Conservation (phyloP, 1,284 basidiomycete species). For the Melanopsichium pennsylvanicum region DNA sequence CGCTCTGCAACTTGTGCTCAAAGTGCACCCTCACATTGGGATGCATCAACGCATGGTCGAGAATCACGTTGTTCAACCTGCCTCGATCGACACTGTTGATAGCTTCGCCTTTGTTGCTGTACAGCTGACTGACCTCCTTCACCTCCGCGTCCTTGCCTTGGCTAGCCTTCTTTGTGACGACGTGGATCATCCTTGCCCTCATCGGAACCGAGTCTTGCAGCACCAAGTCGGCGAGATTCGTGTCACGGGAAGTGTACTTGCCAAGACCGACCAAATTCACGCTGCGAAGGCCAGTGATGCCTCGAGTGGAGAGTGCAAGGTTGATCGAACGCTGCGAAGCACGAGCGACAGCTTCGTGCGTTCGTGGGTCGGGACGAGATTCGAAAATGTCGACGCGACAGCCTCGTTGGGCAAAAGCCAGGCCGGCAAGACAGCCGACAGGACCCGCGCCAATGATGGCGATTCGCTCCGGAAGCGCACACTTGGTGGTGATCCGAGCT, state of each 20-base stretch:
- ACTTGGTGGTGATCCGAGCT: constrained; percentile 11
- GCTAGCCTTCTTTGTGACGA: constrained; percentile 52
- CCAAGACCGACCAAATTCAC: constrained; percentile 67
- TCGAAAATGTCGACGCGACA: constrained; percentile 93
- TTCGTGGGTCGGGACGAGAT: constrained; percentile 73
- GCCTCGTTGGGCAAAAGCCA: constrained; percentile 84
- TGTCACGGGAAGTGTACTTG: constrained; percentile 2
- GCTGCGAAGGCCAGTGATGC: constrained; percentile 82
- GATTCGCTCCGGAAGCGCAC: constrained; percentile 48
- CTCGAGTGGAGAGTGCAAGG: constrained; percentile 91
- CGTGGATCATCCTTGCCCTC: constrained; percentile 94
- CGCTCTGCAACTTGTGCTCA: constrained; percentile 77
- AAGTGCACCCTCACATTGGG: constrained; percentile 78
- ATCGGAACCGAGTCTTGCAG: constrained; percentile 86
- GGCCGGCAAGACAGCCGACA: constrained; percentile 89
- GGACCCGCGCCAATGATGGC: constrained; percentile 83
- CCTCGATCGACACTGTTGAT: constrained; percentile 93
- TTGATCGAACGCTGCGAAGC: constrained; percentile 80
- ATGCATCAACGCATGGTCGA: constrained; percentile 74
- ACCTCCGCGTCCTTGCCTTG: constrained; percentile 29
- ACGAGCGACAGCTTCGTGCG: constrained; percentile 34
- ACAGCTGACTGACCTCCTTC: constrained; percentile 71
- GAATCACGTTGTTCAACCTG: constrained; percentile 83
- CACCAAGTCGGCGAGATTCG: constrained; percentile 76
- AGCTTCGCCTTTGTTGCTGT: constrained; percentile 86